Conservation (phyloP, 352 stramenopile genomes). For the Globisporangium abappressorium region DNA sequence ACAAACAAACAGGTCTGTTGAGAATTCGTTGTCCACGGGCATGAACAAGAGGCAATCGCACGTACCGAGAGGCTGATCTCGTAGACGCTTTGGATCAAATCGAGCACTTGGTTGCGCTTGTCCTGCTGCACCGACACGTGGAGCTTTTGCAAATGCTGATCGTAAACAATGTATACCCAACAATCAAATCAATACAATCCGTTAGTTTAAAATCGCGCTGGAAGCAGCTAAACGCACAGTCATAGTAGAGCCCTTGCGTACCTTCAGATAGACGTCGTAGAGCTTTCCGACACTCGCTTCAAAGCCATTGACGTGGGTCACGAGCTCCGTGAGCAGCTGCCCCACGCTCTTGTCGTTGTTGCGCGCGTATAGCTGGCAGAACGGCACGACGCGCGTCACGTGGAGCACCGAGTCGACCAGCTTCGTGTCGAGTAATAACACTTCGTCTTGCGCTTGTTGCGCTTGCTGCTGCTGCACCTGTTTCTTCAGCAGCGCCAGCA, state of each 20-base stretch:
- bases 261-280: slow-evolving; percentile 35
- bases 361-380: slow-evolving; percentile 55
- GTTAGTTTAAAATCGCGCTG: background rate
- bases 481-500: slow-evolving; percentile 6
- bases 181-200: background rate
- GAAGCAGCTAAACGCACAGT: too few species aligned
- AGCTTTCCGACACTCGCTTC: slow-evolving; percentile 18
- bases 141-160: slow-evolving; percentile 40
- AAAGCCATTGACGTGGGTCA: slow-evolving; percentile 22
- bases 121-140: slow-evolving; percentile 22
- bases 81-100: slow-evolving; percentile 39
- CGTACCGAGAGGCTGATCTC: slow-evolving; percentile 48
- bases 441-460: background rate
- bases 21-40: background rate
- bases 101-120: slow-evolving; percentile 35
- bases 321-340: slow-evolving; percentile 27
- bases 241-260: slow-evolving; percentile 7
- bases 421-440: background rate
- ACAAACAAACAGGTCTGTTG: background rate
- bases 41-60: background rate
- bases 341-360: slow-evolving; percentile 29
- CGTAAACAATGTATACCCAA: background rate
- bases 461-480: background rate
- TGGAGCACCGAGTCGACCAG: slow-evolving; percentile 41
- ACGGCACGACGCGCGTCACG: slow-evolving; percentile 47